Evolutionary conservation across 164 flowering plant genomes (phyloP), one percentile per base, ranked within the genome.

Genomic region (Euptelea pleiosperma): DNA sequence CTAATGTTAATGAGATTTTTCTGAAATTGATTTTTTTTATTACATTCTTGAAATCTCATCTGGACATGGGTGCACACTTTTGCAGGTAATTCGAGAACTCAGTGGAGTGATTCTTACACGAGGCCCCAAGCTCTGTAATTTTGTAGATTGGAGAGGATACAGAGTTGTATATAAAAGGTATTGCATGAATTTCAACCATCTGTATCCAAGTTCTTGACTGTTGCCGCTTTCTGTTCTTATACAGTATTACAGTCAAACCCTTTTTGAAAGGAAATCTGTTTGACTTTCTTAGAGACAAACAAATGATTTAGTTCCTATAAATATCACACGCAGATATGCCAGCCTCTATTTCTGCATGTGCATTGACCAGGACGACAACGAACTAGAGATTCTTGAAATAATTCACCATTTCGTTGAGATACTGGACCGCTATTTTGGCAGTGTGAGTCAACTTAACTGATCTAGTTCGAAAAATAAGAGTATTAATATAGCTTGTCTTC

Each of bases 261-360:
- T n/a, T n/a, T 34, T 30, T 11, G 18, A 25, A 34, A 24, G 33
- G 10, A 28, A 33, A 1, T n/a, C 10, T 22, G 10, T 34, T 8
- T 40, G 18, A 11, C 18, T 40, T n/a, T 15, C 58, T 39, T 37
- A 18, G 19, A 26, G 14, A 25, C n/a, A 6, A 12, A 25, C 9
- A 7, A 55, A 55, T 25, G 6, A 44, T 30, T 47, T 47, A 29
- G 24, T 26, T 33, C 24, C 33, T 28, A 14, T 18, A 52, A 42
- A 50, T 35, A 53, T 52, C 40, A 39, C 50, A 15, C 55, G 69
- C 82, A 82, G 91, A 75, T 85, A 85, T 68, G 96, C 96, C 28
- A 88, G 95, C 70, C 82, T 91, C 29, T 91, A 91, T 65, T 91
- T 88, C 80, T 91, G 98, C 71, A 91, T 91, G 94, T 86, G 98